A percentile compares a stretch with the other conserved stretches of the same genome.
Conservation (phyloP, 2,329 filamentous ascomycete genomes). For the Trichoderma pleuroti region DNA sequence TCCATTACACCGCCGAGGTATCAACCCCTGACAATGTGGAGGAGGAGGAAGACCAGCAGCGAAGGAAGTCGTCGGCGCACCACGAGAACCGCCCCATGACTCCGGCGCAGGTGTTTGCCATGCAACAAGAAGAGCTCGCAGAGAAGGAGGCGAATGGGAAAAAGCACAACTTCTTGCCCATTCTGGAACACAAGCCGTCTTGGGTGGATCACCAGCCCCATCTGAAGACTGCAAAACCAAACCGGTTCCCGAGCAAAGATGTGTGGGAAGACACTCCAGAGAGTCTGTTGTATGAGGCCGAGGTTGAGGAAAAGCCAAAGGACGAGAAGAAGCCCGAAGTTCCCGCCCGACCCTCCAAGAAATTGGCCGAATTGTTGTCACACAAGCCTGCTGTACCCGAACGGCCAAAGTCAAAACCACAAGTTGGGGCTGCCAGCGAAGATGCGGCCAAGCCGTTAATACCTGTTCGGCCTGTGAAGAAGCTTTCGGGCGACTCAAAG, state of each 20-base stretch:
- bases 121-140: constrained; percentile 61
- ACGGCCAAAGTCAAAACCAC: constrained; percentile 51
- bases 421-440: constrained; percentile 43
- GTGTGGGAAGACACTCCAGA: constrained; percentile 94
- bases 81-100: constrained; percentile 46
- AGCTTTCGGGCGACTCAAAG: constrained; percentile 37
- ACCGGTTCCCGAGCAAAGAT: constrained; percentile 84
- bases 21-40: constrained; percentile 64
- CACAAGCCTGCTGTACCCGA: constrained; percentile 46
- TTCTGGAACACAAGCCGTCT: constrained; percentile 36
- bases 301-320: constrained; percentile 47
- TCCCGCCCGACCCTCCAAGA: constrained; percentile 36
- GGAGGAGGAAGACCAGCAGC: constrained; percentile 26
- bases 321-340: constrained; percentile 24
- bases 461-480: constrained; percentile 61
- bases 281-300: constrained; percentile 74
- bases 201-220: constrained; percentile 49
- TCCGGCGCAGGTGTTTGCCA: constrained; percentile 62
- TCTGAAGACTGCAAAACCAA: constrained; percentile 51
- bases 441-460: constrained; percentile 57
- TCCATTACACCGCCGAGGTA: constrained; percentile 75
- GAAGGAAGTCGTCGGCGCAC: constrained; percentile 29
- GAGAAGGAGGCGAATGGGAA: constrained; percentile 46
- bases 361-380: constrained; percentile 31
- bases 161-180: constrained; percentile 29